Evolutionary conservation across 495 filamentous ascomycete species (phyloP).

Genomic region (Podospora fimiseda): DNA sequence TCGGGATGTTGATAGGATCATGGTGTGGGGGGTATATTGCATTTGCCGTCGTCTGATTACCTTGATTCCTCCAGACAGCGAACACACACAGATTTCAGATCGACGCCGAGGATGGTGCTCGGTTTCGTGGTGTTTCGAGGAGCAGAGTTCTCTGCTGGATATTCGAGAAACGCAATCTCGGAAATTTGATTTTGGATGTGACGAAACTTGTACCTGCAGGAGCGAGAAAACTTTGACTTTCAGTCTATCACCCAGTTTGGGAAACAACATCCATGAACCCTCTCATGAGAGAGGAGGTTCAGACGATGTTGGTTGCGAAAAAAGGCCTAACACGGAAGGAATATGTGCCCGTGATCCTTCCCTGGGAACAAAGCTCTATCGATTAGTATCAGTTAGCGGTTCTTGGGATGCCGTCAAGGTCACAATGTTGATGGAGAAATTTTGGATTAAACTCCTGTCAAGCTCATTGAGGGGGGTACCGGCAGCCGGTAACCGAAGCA

Average conservation of each 20-base stretch:
- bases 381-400: neutral
- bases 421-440: neutral
- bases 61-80: slow-evolving; percentile 8
- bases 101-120: slow-evolving; percentile 28
- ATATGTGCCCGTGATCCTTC: neutral
- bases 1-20: neutral
- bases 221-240: neutral
- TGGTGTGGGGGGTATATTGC: no score
- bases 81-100: slow-evolving; percentile 30
- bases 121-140: slow-evolving; percentile 32
- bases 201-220: neutral
- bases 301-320: no score
- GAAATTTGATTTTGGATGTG: neutral
- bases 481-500: neutral
- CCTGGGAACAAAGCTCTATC: neutral
- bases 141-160: neutral
- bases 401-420: neutral
- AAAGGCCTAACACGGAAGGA: slow-evolving; percentile 3
- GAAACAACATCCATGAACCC: neutral
- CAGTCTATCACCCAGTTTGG: neutral
- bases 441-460: neutral
- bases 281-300: neutral
- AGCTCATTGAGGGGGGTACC: neutral
- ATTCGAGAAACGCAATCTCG: neutral
- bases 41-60: no score